Evolutionary conservation across 257 asterid species (phyloP).

Genomic region (Salvia miltiorrhiza): DNA sequence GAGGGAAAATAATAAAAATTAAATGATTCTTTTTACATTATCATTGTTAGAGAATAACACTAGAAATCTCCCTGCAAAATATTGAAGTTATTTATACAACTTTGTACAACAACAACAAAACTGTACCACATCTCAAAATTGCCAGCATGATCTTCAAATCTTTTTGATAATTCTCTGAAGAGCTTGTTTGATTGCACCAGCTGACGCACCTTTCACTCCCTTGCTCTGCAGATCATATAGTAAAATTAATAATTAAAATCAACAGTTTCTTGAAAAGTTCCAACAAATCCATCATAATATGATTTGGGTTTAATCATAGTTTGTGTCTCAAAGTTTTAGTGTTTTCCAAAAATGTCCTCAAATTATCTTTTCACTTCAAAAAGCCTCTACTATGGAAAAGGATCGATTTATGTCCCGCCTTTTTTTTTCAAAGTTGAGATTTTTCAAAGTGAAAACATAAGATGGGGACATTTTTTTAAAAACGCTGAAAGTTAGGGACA

Average conservation of each 20-base stretch:
- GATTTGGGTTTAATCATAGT: no score
- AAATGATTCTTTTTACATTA: neutral
- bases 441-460: no score
- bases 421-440: no score
- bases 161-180: slow-evolving; percentile 50
- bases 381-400: no score
- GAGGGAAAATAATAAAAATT: neutral
- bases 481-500: no score
- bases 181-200: slow-evolving; percentile 51
- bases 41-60: neutral
- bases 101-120: slow-evolving; percentile 16
- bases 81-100: slow-evolving; percentile 1
- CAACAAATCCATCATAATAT: neutral
- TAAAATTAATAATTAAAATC: neutral
- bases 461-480: no score
- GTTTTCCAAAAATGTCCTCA: no score
- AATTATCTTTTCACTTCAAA: no score
- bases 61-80: neutral
- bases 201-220: slow-evolving; percentile 53
- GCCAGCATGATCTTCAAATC: slow-evolving; percentile 29
- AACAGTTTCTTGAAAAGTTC: neutral
- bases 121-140: neutral
- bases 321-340: no score
- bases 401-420: no score
- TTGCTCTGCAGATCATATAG: slow-evolving; percentile 49